Base-by-base conservation (phyloP, 78 protist species). In the Guillardia theta region DNA sequence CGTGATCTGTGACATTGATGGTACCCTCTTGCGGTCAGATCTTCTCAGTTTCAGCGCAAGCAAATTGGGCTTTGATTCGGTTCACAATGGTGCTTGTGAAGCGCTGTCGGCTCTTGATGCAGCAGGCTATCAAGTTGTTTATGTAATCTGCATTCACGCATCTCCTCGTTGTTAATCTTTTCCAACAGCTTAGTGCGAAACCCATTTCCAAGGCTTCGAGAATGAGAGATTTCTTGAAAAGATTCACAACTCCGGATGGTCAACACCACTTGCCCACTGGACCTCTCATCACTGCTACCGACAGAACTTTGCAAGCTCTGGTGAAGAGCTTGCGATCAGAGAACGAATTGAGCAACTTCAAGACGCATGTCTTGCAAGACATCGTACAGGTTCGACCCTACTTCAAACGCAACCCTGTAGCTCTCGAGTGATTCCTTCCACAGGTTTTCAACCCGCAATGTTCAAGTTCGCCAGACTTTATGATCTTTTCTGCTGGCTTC, bases 1-100 rank as follows among this genome's bases (percentile, higher is more conserved):
- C 46, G 83, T 70, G 41, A 33, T 70, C 83, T 70, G 83, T 33
- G 83, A 70, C 83, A 70, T 70, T 43, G 83, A 70, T 6, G 83
- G 83, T 1, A 12, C 83, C 1, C n/a, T 70, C 83, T 9, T 33
- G 41, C 9, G 22, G 45, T 4, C 83, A 15, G 83, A 70, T 43
- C 45, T 70, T 15, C 83, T 70, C 33, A 43, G 83, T 1, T 70
- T 36, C 83, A 43, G 83, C 6, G 83, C 83, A 1, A 24, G 41
- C 36, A 70, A 70, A 43, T 43, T 70, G 27, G 83, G 83, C 36
- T 22, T 70, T 22, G 83, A 70, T 6, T 36, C 83, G 22, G 83
- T 43, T 1, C 83, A 70, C 83, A 70, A 33, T 1, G 83, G 83
- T 15, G 83, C 36, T 36, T 70, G 83, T 43, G 83, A 70, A 43